Conservation (phyloP, 176 grass and related monocot species). For the Poa pratensis region DNA sequence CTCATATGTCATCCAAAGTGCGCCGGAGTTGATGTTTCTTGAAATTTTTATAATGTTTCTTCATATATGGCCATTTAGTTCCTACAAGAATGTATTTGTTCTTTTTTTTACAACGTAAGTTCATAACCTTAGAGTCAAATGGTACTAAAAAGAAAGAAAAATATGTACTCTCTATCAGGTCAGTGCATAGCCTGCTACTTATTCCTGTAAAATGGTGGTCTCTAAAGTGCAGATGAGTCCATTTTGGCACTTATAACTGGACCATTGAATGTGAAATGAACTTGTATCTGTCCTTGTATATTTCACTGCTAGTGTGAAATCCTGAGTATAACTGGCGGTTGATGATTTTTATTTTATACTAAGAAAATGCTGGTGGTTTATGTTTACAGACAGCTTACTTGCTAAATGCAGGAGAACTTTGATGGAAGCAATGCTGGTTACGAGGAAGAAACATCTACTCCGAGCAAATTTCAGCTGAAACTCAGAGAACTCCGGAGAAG, state of each 20-base stretch:
- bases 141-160: not conserved
- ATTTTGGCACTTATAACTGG: not conserved
- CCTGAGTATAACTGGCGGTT: not conserved
- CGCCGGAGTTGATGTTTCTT: not conserved
- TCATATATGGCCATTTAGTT: not conserved
- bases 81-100: not conserved
- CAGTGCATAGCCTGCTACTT: not conserved
- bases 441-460: constrained; percentile 62
- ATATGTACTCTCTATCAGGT: not conserved
- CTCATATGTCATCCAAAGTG: not conserved
- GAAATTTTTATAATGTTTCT: not conserved
- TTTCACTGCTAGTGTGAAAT: not conserved
- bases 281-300: not conserved
- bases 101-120: not conserved
- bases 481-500: constrained; percentile 77
- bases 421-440: constrained; percentile 50
- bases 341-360: not conserved
- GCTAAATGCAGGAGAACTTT: constrained; percentile 53
- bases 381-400: constrained; percentile 16
- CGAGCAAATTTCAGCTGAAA: constrained; percentile 73
- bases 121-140: constrained; percentile 8
- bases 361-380: constrained; percentile 1
- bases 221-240: not conserved
- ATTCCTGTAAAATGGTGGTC: not conserved
- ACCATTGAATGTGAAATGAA: not conserved